Evolutionary conservation across 108 stramenopile genomes (phyloP).

Genomic region (Chaetoceros tenuissimus): DNA sequence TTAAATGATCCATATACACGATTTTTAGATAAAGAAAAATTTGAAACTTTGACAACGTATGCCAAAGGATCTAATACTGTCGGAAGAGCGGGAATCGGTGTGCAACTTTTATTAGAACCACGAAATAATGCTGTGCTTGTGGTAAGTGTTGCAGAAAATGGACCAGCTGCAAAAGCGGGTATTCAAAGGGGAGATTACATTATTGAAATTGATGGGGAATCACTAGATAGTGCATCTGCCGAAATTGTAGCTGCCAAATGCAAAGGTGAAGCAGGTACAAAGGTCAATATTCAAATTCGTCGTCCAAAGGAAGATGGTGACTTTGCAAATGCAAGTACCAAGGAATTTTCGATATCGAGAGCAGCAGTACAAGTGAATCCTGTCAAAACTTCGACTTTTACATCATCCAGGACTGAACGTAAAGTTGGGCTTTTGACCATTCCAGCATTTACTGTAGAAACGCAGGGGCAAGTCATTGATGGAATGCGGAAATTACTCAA

Average conservation of each 20-base stretch:
- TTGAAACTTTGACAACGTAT: slow-evolving; percentile 31
- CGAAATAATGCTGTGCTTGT: slow-evolving; percentile 24
- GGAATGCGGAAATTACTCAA: slow-evolving; percentile 16
- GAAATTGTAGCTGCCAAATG: slow-evolving; percentile 47
- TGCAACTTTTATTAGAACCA: slow-evolving; percentile 36
- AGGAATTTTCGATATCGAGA: slow-evolving; percentile 14
- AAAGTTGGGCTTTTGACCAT: slow-evolving; percentile 34
- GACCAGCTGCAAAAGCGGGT: slow-evolving; percentile 33
- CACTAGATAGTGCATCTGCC: slow-evolving; percentile 27
- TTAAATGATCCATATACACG: slow-evolving; percentile 51
- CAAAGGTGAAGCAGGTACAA: slow-evolving; percentile 24
- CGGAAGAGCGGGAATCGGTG: slow-evolving; percentile 46
- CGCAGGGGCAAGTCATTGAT: slow-evolving; percentile 23
- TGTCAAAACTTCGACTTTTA: slow-evolving; percentile 5
- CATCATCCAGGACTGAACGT: slow-evolving; percentile 13
- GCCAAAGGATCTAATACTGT: slow-evolving; percentile 18
- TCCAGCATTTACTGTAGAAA: slow-evolving; percentile 33
- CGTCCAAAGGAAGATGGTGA: slow-evolving; percentile 13
- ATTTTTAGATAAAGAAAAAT: slow-evolving; percentile 26
- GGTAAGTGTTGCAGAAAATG: slow-evolving; percentile 18
- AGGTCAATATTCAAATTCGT: slow-evolving; percentile 18
- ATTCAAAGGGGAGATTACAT: slow-evolving; percentile 35
- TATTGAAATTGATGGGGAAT: slow-evolving; percentile 28
- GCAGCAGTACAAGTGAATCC: slow-evolving; percentile 18
- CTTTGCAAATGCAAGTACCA: neutral